Percentiles rank a stretch among this genome's conserved stretches.
phyloP scores from a whole-genome alignment of 139 green algal genomes.

The Coelastrella sp. region DNA sequence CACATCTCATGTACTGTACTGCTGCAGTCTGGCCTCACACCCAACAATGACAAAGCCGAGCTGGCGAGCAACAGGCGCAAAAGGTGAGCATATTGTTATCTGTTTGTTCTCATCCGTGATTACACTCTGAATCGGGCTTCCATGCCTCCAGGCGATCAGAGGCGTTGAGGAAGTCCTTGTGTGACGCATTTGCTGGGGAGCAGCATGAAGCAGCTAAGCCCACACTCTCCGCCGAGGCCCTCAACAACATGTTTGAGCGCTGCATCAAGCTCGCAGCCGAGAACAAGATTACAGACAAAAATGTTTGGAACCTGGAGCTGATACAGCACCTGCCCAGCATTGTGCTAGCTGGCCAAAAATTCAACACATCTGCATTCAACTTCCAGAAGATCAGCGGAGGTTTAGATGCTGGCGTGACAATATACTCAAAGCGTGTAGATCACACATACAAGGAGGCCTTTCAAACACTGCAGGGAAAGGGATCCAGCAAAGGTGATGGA shows the following conservation, averaged over 20 bases:
- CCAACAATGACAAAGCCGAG: conserved; percentile 48
- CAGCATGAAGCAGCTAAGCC: background rate
- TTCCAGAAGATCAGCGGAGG: conserved; percentile 91
- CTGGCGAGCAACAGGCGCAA: background rate
- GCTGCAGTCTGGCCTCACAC: conserved; percentile 42
- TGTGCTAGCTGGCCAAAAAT: conserved; percentile 47
- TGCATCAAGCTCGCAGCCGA: conserved; percentile 85
- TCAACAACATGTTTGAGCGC: conserved; percentile 68
- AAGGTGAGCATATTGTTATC: background rate
- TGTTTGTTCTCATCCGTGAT: background rate
- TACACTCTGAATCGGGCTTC: background rate
- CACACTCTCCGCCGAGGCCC: conserved; percentile 14
- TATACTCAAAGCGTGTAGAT: conserved; percentile 92
- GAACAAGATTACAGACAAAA: conserved; percentile 84
- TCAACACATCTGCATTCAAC: conserved; percentile 60
- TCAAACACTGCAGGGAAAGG: conserved; percentile 77
- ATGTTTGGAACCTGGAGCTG: conserved; percentile 87
- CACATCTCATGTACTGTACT: background rate
- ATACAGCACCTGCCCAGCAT: conserved; percentile 90
- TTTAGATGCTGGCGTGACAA: conserved; percentile 91
- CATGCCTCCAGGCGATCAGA: conserved; percentile 16
- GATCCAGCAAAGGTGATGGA: conserved; percentile 9
- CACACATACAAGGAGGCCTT: conserved; percentile 85
- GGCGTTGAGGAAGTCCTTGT: conserved; percentile 38
- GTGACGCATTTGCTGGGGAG: conserved; percentile 16